Evolutionary conservation across 352 stramenopile genomes (phyloP), one percentile per base, ranked within the genome.

Genomic region (Globisporangium viniferum): DNA sequence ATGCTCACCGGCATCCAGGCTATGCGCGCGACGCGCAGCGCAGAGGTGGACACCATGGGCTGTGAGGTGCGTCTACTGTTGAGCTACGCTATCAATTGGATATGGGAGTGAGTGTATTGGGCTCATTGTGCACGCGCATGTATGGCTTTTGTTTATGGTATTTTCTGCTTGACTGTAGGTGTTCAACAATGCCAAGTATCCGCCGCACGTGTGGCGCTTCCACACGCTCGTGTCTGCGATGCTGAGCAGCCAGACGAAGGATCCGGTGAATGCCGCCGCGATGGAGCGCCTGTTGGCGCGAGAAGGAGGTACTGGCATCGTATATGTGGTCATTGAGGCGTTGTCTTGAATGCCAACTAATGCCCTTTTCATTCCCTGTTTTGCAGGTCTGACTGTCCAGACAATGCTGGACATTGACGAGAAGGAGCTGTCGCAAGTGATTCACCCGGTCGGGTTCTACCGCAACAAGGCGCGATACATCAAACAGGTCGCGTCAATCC

Each of bases 381-480:
- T 24, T 24, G 24, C 36, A 88, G 92, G 93, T 2, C 67, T 99
- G 35, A 98, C 87, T 14, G 81, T 98, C 10, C 68, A 95, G 51
- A 84, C 86, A 44, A 97, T 98, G 74, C 78, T 91, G 9, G 77
- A 84, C 22, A 95, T 94, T 56, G 78, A 94, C 31, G 74, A 92
- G 41, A 79, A 92, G 6, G 78, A 89, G 46, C 77, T 99, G 27
- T 92, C 96, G 66, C 57, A 82, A 62, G 69, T 98, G 14, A 98
- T 99, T 59, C 74, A 78, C 29, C 86, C 87, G 7, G 96, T 99
- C 7, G 93, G 96, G 5, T 99, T 99, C 81, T 98, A 97, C 64
- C 98, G 98, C 72, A 93, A 96, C 78, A 99, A 99, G 75, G 95
- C 94, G 53, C 97, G 94, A 67, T 98, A 97, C 68, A 95, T 99